A percentile compares a stretch with the other conserved stretches of the same genome.
Evolutionary conservation across 2,329 filamentous ascomycete genomes (phyloP).

Genomic region (Colletotrichum salicis): DNA sequence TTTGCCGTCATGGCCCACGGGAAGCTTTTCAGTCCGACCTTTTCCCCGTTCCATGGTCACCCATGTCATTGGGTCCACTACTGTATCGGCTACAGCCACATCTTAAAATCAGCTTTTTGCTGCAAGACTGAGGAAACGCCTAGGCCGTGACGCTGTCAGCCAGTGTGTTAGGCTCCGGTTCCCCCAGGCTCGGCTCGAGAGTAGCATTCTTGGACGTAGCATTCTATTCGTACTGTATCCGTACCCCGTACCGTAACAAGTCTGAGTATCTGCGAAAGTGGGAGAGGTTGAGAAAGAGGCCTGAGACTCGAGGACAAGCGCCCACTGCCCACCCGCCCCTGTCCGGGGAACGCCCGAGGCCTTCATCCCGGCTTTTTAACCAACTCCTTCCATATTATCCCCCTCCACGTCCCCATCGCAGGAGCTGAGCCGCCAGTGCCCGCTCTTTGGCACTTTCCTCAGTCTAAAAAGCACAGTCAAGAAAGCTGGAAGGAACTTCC

Average conservation of each 20-base stretch:
- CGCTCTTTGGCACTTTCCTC: no score
- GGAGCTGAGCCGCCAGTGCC: no score
- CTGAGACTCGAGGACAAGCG: background rate
- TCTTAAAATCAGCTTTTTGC: slow-evolving; percentile 16
- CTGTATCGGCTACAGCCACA: slow-evolving; percentile 32
- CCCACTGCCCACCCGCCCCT: slow-evolving; percentile 7
- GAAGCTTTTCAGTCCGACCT: background rate
- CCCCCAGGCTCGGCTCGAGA: slow-evolving; percentile 7
- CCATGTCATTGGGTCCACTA: slow-evolving; percentile 28
- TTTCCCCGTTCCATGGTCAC: slow-evolving; percentile 16
- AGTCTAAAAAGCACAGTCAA: no score
- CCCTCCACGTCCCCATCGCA: background rate
- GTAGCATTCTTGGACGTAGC: background rate
- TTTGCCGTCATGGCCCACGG: background rate
- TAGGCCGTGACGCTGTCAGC: background rate
- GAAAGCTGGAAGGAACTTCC: background rate
- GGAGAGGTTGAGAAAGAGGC: background rate
- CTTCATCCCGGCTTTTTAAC: slow-evolving; percentile 17
- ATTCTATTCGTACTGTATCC: no score
- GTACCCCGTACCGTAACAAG: no score
- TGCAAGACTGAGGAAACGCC: background rate
- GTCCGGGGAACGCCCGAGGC: slow-evolving; percentile 33
- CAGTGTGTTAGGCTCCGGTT: background rate
- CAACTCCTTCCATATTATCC: background rate
- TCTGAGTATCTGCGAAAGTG: background rate